Conservation (phyloP, 495 filamentous ascomycete species). For the Podospora anserina region DNA sequence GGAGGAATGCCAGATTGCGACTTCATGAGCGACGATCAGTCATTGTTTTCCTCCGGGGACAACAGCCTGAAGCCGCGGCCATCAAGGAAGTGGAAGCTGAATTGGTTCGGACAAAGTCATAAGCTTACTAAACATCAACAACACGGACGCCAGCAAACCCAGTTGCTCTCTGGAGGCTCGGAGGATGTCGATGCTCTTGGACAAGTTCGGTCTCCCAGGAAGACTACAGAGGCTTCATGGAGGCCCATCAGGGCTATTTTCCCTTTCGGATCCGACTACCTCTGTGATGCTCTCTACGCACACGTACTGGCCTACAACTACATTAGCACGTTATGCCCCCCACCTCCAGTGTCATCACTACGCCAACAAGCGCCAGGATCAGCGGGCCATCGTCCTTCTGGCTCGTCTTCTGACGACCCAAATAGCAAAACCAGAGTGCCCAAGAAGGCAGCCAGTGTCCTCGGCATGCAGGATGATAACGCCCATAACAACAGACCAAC, state of each 20-base stretch:
- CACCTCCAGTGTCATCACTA: conserved; percentile 1
- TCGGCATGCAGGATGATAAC: conserved; percentile 33
- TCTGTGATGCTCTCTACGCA: conserved; percentile 62
- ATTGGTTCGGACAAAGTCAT: conserved; percentile 19
- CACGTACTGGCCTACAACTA: conserved; percentile 63
- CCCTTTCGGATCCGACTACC: conserved; percentile 49
- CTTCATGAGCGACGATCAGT: conserved; percentile 16
- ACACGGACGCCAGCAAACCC: conserved; percentile 7
- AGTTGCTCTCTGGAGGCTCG: conserved; percentile 8
- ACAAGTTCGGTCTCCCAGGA: neutral
- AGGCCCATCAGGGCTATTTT: conserved; percentile 57
- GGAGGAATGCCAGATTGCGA: neutral
- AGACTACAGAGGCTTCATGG: conserved; percentile 30
- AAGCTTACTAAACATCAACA: conserved; percentile 17
- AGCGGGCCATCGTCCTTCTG: conserved; percentile 9
- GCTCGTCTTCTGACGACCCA: conserved; percentile 14
- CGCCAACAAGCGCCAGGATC: conserved; percentile 6
- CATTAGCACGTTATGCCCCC: conserved; percentile 44
- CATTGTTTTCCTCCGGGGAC: conserved; percentile 22
- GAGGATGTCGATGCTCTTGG: neutral
- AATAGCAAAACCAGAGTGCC: conserved; percentile 31
- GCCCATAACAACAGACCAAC: neutral
- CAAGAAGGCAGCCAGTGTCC: conserved; percentile 39
- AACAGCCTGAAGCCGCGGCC: conserved; percentile 8
- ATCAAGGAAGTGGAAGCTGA: conserved; percentile 27